phyloP scores from a whole-genome alignment of 257 asterid species.

The Pogostemon cablin region DNA sequence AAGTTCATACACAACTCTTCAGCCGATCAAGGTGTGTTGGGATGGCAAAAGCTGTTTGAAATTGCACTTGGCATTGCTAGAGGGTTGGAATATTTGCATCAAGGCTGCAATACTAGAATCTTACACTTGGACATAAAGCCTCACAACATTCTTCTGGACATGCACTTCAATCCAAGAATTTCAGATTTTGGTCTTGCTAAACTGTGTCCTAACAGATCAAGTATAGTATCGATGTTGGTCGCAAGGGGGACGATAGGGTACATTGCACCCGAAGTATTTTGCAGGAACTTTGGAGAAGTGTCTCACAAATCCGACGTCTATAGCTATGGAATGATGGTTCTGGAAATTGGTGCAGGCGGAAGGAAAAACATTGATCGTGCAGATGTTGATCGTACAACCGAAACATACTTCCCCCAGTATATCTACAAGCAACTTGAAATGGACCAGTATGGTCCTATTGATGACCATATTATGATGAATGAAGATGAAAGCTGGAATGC shows the following conservation, averaged over 20 bases:
- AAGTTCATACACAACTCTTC: constrained; percentile 28
- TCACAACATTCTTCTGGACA: constrained; percentile 43
- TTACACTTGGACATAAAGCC: constrained; percentile 49
- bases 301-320: constrained; percentile 52
- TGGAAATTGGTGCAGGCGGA: constrained; percentile 32
- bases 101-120: constrained; percentile 35
- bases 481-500: constrained; percentile 34
- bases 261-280: constrained; percentile 45
- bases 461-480: background rate
- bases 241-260: constrained; percentile 51
- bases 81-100: constrained; percentile 47
- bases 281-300: constrained; percentile 37
- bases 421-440: constrained; percentile 34
- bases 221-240: constrained; percentile 35
- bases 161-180: constrained; percentile 42
- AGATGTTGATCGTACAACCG: constrained; percentile 18
- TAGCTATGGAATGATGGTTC: constrained; percentile 43
- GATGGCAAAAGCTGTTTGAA: constrained; percentile 22
- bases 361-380: constrained; percentile 4
- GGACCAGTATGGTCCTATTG: background rate
- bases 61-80: constrained; percentile 46
- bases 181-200: constrained; percentile 45
- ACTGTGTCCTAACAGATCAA: constrained; percentile 25
- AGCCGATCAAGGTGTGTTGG: background rate
- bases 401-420: constrained; percentile 37